Evolutionary conservation across 129 eudicot genomes (phyloP).

Genomic region (Rutidosis leptorrhynchoides): DNA sequence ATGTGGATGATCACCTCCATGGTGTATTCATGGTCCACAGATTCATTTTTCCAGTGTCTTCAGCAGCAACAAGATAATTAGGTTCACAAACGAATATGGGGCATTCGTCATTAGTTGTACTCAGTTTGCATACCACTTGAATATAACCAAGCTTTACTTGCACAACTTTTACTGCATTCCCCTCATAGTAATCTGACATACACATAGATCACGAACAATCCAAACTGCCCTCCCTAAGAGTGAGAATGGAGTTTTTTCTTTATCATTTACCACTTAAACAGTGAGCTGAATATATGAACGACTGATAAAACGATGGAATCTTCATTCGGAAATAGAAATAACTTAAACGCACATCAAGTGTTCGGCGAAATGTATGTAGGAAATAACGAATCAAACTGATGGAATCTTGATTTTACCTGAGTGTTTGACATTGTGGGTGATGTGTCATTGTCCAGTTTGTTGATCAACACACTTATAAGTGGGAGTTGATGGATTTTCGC

Average conservation of each 20-base stretch:
- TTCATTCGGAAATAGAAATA: too few relatives aligned
- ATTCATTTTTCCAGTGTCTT: conserved; percentile 71
- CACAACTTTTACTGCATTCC: conserved; percentile 81
- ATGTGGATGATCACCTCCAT: conserved; percentile 62
- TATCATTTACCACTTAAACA: conserved; percentile 19
- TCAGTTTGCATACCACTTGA: conserved; percentile 53
- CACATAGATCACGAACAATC: conserved; percentile 66
- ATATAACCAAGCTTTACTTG: conserved; percentile 64
- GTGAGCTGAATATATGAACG: conserved; percentile 14
- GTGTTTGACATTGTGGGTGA: too few relatives aligned
- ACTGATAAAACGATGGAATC: too few relatives aligned
- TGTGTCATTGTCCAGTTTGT: too few relatives aligned
- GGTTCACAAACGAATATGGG: conserved; percentile 84
- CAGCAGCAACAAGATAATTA: conserved; percentile 65
- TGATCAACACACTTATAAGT: too few relatives aligned
- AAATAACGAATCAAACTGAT: too few relatives aligned
- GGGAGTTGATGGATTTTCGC: too few relatives aligned
- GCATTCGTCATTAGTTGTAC: conserved; percentile 40
- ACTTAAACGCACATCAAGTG: too few relatives aligned
- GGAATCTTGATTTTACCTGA: too few relatives aligned
- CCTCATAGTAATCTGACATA: conserved; percentile 46
- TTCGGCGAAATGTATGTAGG: too few relatives aligned
- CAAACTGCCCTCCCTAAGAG: conserved; percentile 53
- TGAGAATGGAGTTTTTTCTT: conserved; percentile 13
- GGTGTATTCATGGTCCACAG: conserved; percentile 87